Evolutionary conservation across 352 stramenopile genomes (phyloP).

Genomic region (Phytophthora megakarya): DNA sequence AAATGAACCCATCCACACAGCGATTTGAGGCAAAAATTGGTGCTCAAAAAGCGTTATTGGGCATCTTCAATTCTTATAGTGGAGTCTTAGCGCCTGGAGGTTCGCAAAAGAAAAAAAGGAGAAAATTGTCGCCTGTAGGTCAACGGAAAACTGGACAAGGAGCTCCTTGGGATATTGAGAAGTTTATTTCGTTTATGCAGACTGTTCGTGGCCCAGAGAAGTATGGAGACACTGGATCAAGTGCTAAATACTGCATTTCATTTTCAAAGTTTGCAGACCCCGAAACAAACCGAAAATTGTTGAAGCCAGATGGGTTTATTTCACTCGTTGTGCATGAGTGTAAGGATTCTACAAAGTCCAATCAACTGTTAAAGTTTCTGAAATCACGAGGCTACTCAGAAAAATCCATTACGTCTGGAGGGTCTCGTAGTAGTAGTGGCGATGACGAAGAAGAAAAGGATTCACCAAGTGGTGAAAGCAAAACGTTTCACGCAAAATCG

Average conservation of each 20-base stretch:
- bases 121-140: conserved; percentile 36
- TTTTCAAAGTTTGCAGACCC: conserved; percentile 69
- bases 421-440: conserved; percentile 19
- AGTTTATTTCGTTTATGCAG: conserved; percentile 64
- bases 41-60: conserved; percentile 31
- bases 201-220: conserved; percentile 26
- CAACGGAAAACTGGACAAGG: conserved; percentile 9
- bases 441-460: conserved; percentile 36
- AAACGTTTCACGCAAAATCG: conserved; percentile 8
- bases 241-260: conserved; percentile 51
- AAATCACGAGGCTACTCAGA: conserved; percentile 51
- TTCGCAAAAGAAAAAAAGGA: conserved; percentile 62
- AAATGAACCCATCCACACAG: conserved; percentile 25
- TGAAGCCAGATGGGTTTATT: conserved; percentile 52
- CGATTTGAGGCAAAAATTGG: conserved; percentile 34
- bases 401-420: conserved; percentile 22
- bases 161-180: conserved; percentile 65
- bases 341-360: conserved; percentile 46
- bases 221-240: conserved; percentile 30
- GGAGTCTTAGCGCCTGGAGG: neutral
- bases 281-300: conserved; percentile 35
- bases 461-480: conserved; percentile 1
- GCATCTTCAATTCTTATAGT: conserved; percentile 54
- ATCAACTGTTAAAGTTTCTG: conserved; percentile 55
- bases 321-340: conserved; percentile 48